phyloP scores from a whole-genome alignment of 2,329 filamentous ascomycete genomes.

The Alternaria brassicicola region DNA sequence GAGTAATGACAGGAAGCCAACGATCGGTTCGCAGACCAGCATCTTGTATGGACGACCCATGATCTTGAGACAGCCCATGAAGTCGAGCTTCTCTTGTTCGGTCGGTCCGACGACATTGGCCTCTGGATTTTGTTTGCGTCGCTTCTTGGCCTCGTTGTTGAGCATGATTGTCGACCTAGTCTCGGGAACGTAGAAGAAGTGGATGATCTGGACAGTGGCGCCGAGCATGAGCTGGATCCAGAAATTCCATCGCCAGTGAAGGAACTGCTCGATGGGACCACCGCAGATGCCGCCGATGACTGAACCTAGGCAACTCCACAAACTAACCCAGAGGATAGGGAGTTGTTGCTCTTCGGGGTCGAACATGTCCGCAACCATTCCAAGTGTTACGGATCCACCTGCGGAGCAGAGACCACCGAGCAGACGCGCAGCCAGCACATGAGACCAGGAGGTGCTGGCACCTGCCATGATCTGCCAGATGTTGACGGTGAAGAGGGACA shows the following conservation, averaged over 20 bases:
- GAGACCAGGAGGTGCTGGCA: conserved; percentile 66
- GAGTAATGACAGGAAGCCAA: conserved; percentile 71
- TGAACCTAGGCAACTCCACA: conserved; percentile 67
- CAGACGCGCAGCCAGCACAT: conserved; percentile 65
- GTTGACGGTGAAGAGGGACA: conserved; percentile 75
- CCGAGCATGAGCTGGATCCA: conserved; percentile 87
- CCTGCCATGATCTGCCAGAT: conserved; percentile 66
- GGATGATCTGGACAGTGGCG: conserved; percentile 68
- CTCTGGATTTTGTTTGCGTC: conserved; percentile 59
- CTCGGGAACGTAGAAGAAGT: conserved; percentile 74
- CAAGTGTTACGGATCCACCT: conserved; percentile 68
- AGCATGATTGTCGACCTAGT: conserved; percentile 77
- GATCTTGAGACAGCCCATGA: conserved; percentile 51
- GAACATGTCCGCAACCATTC: conserved; percentile 69
- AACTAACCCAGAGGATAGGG: conserved; percentile 64
- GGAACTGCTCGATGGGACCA: conserved; percentile 70
- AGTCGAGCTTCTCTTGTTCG: conserved; percentile 54
- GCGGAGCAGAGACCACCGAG: conserved; percentile 56
- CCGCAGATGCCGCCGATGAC: conserved; percentile 80
- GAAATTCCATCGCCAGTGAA: conserved; percentile 77
- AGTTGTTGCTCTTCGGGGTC: conserved; percentile 67
- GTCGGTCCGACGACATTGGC: conserved; percentile 69
- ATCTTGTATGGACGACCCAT: conserved; percentile 73
- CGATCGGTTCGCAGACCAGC: conserved; percentile 76
- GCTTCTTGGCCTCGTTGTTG: conserved; percentile 76